Evolutionary conservation across 306 rosid genomes (phyloP).

Genomic region (Medicago ruthenica): DNA sequence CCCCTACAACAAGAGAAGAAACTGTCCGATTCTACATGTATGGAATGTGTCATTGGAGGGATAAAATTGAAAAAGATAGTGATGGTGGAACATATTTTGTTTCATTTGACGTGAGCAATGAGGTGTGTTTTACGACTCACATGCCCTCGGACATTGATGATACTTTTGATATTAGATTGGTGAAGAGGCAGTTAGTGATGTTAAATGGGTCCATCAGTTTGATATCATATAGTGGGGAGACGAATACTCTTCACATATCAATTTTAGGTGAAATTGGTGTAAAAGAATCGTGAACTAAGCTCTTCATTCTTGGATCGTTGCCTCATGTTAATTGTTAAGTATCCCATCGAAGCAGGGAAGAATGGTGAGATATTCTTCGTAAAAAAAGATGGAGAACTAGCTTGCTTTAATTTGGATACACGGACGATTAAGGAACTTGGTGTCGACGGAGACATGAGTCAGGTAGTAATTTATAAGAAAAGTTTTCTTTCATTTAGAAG

Average conservation of each 20-base stretch:
- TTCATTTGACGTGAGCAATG: neutral
- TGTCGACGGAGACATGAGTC: neutral
- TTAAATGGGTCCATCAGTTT: neutral
- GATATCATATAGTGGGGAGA: neutral
- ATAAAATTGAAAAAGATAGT: too few species aligned
- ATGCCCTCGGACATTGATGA: neutral
- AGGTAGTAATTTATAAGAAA: neutral
- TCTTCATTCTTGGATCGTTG: neutral
- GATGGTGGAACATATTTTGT: neutral
- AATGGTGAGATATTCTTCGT: neutral
- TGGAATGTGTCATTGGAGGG: too few species aligned
- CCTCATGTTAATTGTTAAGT: neutral
- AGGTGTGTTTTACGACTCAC: neutral
- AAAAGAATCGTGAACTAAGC: neutral
- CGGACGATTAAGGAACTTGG: neutral
- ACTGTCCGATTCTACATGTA: too few species aligned
- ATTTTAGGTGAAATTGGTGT: conserved; percentile 8
- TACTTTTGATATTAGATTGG: neutral
- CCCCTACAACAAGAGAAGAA: neutral
- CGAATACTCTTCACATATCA: neutral
- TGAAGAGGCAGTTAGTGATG: neutral
- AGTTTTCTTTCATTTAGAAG: neutral
- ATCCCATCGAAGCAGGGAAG: neutral
- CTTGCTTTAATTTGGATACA: neutral
- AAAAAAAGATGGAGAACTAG: neutral